Evolutionary conservation across 352 stramenopile species (phyloP).

Genomic region (Thraustochytrium sp.): DNA sequence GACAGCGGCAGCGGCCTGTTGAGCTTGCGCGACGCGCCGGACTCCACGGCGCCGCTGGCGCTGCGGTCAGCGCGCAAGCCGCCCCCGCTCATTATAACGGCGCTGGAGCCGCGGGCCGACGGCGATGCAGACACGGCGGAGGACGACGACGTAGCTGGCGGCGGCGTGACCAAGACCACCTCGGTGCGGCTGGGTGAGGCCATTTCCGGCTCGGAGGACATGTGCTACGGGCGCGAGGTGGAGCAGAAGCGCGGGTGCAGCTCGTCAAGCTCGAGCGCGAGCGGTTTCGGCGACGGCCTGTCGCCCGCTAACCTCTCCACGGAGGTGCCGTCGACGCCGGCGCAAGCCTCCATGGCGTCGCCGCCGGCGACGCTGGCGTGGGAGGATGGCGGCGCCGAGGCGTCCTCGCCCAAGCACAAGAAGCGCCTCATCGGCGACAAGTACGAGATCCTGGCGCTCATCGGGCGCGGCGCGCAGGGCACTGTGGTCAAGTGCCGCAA

Average conservation of each 20-base stretch:
- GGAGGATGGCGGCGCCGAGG: background rate
- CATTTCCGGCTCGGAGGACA: background rate
- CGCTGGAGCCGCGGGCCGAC: too few relatives aligned
- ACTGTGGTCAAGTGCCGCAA: constrained; percentile 38
- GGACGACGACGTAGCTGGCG: background rate
- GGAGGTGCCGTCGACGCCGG: too few relatives aligned
- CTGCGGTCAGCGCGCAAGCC: too few relatives aligned
- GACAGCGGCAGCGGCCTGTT: too few relatives aligned
- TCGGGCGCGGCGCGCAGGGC: constrained; percentile 3
- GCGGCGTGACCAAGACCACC: background rate
- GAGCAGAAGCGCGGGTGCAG: background rate
- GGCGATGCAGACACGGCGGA: too few relatives aligned
- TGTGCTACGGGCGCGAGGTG: background rate
- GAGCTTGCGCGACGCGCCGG: too few relatives aligned
- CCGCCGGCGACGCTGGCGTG: background rate
- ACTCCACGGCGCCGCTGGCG: too few relatives aligned
- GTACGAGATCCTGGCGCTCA: constrained; percentile 10
- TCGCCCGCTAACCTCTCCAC: too few relatives aligned
- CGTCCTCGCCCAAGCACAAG: background rate
- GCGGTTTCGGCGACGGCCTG: too few relatives aligned
- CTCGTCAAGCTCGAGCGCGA: too few relatives aligned
- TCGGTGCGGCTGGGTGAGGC: background rate
- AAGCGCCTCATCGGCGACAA: constrained; percentile 10
- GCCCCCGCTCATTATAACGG: too few relatives aligned
- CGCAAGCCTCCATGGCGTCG: background rate